Conservation (phyloP, 345 rosid species). For the Ceriops decandra region DNA sequence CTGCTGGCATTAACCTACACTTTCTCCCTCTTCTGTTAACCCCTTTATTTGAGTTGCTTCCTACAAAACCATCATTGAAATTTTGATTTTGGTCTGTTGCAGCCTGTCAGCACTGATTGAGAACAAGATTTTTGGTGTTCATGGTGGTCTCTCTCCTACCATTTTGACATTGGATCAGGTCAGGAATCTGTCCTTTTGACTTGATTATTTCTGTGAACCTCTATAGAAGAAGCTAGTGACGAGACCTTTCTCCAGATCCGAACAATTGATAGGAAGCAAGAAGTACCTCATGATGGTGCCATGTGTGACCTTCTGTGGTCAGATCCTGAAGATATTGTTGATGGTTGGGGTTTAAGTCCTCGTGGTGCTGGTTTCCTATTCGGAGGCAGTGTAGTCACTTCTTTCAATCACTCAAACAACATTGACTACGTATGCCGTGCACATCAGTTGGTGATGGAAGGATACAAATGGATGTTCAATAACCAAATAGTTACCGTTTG, state of each 20-base stretch:
- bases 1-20: no score
- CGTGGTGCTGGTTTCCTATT: constrained; percentile 95
- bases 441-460: constrained; percentile 99
- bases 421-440: constrained; percentile 90
- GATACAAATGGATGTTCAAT: constrained; percentile 96
- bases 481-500: constrained; percentile 94
- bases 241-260: constrained; percentile 56
- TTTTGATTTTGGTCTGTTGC: constrained; percentile 22
- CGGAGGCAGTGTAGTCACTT: constrained; percentile 82
- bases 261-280: constrained; percentile 92
- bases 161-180: constrained; percentile 95
- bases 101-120: constrained; percentile 95
- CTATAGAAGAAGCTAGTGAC: constrained; percentile 12
- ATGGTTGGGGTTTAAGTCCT: constrained; percentile 98
- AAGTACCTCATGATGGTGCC: constrained; percentile 99
- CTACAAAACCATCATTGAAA: not conserved
- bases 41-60: constrained; percentile 1
- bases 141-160: constrained; percentile 96
- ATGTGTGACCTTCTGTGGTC: constrained; percentile 99
- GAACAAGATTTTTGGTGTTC: constrained; percentile 88
- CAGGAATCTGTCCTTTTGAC: constrained; percentile 20
- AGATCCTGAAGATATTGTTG: constrained; percentile 96
- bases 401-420: constrained; percentile 82
- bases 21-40: not conserved
- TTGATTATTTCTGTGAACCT: constrained; percentile 12